These are phyloP conservation scores for Lentinula sp. DNA, from an alignment of 768 basidiomycete genomes.

Conservation along the genomic window DNA sequence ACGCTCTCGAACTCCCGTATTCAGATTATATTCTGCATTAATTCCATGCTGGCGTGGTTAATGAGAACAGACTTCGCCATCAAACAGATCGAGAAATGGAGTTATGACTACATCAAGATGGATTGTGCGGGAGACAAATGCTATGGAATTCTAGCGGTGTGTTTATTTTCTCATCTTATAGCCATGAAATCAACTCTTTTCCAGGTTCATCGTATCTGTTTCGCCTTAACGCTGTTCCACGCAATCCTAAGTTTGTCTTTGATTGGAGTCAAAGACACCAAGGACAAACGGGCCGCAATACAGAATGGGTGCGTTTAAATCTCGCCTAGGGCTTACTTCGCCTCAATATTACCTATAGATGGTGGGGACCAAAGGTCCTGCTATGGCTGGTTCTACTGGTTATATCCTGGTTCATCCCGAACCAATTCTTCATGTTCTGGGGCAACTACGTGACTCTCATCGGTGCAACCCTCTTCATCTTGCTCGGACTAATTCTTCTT, in stretches of 20 bases:
- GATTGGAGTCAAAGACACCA: conserved; percentile 84
- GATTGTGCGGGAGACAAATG: conserved; percentile 90
- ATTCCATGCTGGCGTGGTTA: conserved; percentile 94
- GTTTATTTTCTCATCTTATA: conserved; percentile 19
- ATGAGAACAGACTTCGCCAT: conserved; percentile 91
- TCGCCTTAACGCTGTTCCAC: conserved; percentile 89
- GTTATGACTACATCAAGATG: conserved; percentile 98
- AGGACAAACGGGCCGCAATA: conserved; percentile 87
- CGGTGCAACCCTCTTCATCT: conserved; percentile 92
- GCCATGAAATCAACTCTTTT: not conserved
- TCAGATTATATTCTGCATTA: conserved; percentile 91
- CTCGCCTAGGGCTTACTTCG: conserved; percentile 1
- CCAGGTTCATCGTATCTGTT: conserved; percentile 93
- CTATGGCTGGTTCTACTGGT: conserved; percentile 80
- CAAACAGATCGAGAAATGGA: conserved; percentile 84
- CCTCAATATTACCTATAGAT: conserved; percentile 39
- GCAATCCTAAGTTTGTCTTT: conserved; percentile 72
- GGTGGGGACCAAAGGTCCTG: conserved; percentile 98
- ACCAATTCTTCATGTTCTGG: conserved; percentile 92
- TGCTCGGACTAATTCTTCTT: conserved; percentile 93
- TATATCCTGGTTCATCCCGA: conserved; percentile 91
- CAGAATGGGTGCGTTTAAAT: conserved; percentile 77
- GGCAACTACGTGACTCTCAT: conserved; percentile 89
- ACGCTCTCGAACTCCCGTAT: not conserved
- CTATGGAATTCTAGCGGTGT: conserved; percentile 91